A percentile compares a stretch with the other conserved stretches of the same genome.
Evolutionary conservation across 257 asterid species (phyloP).

Genomic region (Plantago ovata): DNA sequence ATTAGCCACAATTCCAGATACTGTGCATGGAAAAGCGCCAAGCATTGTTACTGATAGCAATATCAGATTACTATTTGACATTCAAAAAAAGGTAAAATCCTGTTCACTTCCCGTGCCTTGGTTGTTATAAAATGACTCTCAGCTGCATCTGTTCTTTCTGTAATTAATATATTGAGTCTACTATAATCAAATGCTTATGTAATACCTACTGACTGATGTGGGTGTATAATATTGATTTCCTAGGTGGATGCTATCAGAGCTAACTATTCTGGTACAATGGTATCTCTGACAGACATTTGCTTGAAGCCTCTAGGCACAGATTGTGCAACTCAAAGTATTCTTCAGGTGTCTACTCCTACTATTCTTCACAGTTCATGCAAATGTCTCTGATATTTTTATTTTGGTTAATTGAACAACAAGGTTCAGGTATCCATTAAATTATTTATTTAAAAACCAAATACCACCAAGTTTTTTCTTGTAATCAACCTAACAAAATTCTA

Average conservation of each 20-base stretch:
- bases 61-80: constrained; percentile 77
- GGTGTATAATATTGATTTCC: constrained; percentile 23
- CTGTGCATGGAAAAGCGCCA: constrained; percentile 62
- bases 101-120: constrained; percentile 7
- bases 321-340: constrained; percentile 97
- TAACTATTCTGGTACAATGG: constrained; percentile 76
- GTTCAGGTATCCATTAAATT: not conserved
- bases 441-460: too few relatives aligned
- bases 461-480: too few relatives aligned
- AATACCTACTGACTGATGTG: constrained; percentile 11
- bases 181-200: not conserved
- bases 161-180: not conserved
- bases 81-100: constrained; percentile 73
- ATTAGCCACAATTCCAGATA: constrained; percentile 69
- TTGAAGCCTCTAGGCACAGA: constrained; percentile 97
- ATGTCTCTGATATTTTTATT: too few relatives aligned
- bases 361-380: not conserved
- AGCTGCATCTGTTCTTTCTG: not conserved
- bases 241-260: constrained; percentile 92
- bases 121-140: not conserved
- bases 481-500: too few relatives aligned
- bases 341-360: constrained; percentile 56
- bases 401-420: constrained; percentile 2
- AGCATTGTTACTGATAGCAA: constrained; percentile 84
- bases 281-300: constrained; percentile 90